A percentile compares a stretch with the other conserved stretches of the same genome.
These are phyloP conservation scores for Kandelia obovata DNA, from an alignment of 345 rosid genomes.

Conservation along the genomic window DNA sequence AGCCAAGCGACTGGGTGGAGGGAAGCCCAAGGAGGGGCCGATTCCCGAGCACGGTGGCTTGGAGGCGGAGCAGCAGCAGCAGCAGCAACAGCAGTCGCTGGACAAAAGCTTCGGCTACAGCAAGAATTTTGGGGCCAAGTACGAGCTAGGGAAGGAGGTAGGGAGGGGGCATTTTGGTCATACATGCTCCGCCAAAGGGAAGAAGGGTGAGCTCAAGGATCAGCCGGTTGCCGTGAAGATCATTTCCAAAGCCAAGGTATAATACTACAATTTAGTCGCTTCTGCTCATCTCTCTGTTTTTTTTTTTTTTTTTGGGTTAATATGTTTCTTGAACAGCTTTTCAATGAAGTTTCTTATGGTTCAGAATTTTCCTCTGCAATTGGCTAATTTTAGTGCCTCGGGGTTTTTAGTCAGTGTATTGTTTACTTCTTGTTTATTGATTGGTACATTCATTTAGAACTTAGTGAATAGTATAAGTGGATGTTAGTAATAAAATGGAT, in stretches of 20 bases:
- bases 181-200: slow-evolving; percentile 83
- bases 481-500: background rate
- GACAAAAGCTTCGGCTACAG: slow-evolving; percentile 86
- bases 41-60: slow-evolving; percentile 59
- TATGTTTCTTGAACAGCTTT: background rate
- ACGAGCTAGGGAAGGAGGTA: slow-evolving; percentile 78
- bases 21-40: slow-evolving; percentile 63
- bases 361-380: background rate
- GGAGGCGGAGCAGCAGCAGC: slow-evolving; percentile 44
- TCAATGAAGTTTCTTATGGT: background rate
- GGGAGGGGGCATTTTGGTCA: slow-evolving; percentile 99
- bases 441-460: background rate
- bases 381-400: background rate
- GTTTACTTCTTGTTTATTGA: background rate
- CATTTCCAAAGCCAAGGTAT: slow-evolving; percentile 87
- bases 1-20: slow-evolving; percentile 48
- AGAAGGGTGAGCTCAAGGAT: slow-evolving; percentile 81
- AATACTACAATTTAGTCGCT: slow-evolving; percentile 3
- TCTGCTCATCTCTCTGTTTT: background rate
- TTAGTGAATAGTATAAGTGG: background rate
- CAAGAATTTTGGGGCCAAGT: slow-evolving; percentile 70
- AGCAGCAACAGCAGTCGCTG: slow-evolving; percentile 33
- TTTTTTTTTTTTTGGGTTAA: background rate
- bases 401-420: too few species aligned
- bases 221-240: slow-evolving; percentile 83